A percentile compares a stretch with the other conserved stretches of the same genome.
phyloP scores from a whole-genome alignment of 148 eudicot genomes.

The Mesembryanthemum crystallinum region DNA sequence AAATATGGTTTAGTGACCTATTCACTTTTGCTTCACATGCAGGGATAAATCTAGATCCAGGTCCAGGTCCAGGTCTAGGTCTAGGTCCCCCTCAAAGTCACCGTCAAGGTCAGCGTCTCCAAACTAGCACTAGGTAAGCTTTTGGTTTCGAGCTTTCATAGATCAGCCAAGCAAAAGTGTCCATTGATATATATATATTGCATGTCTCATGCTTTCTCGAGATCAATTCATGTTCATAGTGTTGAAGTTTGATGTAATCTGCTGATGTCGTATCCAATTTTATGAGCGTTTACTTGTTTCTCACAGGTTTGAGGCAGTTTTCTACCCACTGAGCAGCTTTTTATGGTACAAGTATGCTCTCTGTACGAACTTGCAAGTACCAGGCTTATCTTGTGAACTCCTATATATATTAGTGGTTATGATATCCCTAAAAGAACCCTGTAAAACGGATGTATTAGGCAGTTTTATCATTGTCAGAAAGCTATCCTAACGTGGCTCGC shows the following conservation, averaged over 20 bases:
- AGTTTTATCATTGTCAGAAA: neutral
- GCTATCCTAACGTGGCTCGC: neutral
- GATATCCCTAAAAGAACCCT: neutral
- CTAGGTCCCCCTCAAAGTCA: constrained; percentile 43
- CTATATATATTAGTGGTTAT: neutral
- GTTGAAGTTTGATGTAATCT: neutral
- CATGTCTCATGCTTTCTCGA: too few relatives aligned
- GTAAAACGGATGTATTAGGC: constrained; percentile 2
- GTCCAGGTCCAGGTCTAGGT: constrained; percentile 39
- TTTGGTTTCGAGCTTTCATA: neutral
- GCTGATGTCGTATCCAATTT: neutral
- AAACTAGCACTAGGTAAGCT: constrained; percentile 25
- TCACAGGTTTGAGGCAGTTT: constrained; percentile 5
- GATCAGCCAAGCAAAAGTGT: neutral
- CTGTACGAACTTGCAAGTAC: neutral
- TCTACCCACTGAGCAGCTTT: neutral
- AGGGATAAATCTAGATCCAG: too few relatives aligned
- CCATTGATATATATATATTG: neutral
- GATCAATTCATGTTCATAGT: neutral
- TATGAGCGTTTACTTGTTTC: neutral
- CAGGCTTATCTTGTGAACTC: too few relatives aligned
- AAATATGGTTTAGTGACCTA: neutral
- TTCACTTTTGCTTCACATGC: neutral
- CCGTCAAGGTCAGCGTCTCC: constrained; percentile 40
- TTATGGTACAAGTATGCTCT: neutral